Base-by-base conservation (phyloP, 352 stramenopile species). In the Labyrinthula sp. region DNA sequence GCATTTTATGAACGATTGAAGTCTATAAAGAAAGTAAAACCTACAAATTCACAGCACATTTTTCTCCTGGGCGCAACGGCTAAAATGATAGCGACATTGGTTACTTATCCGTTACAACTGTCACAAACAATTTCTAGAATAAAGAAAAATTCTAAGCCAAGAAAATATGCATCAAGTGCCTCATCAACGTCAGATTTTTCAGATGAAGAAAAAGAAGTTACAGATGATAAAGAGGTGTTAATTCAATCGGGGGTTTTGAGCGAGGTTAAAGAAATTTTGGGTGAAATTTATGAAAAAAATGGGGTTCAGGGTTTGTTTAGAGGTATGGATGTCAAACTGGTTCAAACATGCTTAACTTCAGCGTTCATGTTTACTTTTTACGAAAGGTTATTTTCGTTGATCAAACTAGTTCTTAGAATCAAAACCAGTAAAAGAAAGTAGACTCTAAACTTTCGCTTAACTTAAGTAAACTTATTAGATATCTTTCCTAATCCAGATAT, bases 71-170 rank as follows among this genome's bases (percentile, higher is more conserved):
- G 79, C 9, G 79, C 80, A 17, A 46, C 84, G 31, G 75, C 79
- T 18, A 93, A 93, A 59, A 72, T 71, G 26, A 59, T 91, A 29
- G 83, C 79, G 9, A 93, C 82, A 3, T 60, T 93, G 2, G 40
- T 79, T 8, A 92, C 82, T 28, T 93, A 93, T 63, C 82, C 82
- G 29, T 64, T 93, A 23, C 82, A 93, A 65, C 65, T 92, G 38
- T 72, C 75, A 31, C 82, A 93, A 62, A 76, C 77, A 18, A 62
- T 82, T 26, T 67, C 92, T 62, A 68, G 50, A 79, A 29, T 58
- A 70, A 49, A 66, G 17, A 21, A 31, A 30, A 12, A 41, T 22
- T 1, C 25, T 28, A 8, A 21, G n/a, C n/a, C n/a, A n/a, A n/a
- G n/a, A n/a, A n/a, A n/a, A n/a, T n/a, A n/a, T n/a, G n/a, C n/a